These are phyloP conservation scores for Microbotryum saponariae DNA, from an alignment of 1,284 basidiomycete species.

Conservation along the genomic window DNA sequence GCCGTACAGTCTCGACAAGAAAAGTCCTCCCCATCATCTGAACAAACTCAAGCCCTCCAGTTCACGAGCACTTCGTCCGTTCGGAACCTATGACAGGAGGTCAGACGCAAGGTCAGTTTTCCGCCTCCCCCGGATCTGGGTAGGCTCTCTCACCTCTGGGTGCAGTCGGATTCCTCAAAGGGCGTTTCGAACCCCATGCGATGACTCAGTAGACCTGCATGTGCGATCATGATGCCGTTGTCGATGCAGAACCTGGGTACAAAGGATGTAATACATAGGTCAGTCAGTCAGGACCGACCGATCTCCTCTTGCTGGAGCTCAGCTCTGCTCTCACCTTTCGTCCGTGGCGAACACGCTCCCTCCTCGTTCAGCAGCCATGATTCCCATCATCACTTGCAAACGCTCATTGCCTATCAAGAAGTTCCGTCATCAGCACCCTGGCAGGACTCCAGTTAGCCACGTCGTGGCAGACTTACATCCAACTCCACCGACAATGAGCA, in stretches of 20 bases:
- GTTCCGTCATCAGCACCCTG: neutral
- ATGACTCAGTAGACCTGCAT: slow-evolving; percentile 79
- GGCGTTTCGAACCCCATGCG: slow-evolving; percentile 84
- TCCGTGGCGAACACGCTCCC: slow-evolving; percentile 93
- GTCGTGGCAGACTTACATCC: slow-evolving; percentile 61
- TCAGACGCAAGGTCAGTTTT: slow-evolving; percentile 7
- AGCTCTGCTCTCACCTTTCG: slow-evolving; percentile 60
- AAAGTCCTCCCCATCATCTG: too few species aligned
- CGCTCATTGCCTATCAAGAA: slow-evolving; percentile 65
- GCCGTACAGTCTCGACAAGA: too few species aligned
- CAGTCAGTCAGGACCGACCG: neutral
- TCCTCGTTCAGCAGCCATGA: slow-evolving; percentile 85
- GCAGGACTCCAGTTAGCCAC: neutral
- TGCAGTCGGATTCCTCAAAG: slow-evolving; percentile 71
- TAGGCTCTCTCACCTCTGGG: slow-evolving; percentile 51
- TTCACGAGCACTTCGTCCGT: slow-evolving; percentile 84
- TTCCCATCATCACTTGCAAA: slow-evolving; percentile 96
- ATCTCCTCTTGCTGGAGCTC: slow-evolving; percentile 10
- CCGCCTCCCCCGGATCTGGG: neutral
- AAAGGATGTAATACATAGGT: neutral
- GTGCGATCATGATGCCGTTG: slow-evolving; percentile 99
- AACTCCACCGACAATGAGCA: slow-evolving; percentile 95
- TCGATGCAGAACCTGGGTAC: slow-evolving; percentile 85
- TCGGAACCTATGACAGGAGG: slow-evolving; percentile 56
- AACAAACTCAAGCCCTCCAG: slow-evolving; percentile 48